Base-by-base conservation (phyloP, 2,329 filamentous ascomycete species). In the Penicillium sp. region DNA sequence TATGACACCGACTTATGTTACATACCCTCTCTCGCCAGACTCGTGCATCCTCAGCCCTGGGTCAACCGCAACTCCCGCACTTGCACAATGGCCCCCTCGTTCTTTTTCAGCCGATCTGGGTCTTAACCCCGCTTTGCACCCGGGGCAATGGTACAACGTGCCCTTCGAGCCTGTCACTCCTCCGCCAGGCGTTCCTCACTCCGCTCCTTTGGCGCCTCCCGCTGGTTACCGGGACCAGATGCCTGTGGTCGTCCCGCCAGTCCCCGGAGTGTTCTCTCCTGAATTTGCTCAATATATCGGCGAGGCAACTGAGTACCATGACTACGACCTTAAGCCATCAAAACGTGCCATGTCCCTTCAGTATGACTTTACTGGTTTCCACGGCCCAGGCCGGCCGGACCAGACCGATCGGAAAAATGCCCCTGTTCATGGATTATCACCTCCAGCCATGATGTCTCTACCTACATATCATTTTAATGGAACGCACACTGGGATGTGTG, bases 81-180 rank as follows among this genome's bases (percentile, higher is more conserved):
- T 32, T 41, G 48, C 29, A n/a, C 45, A 18, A 31, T 53, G 50
- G 53, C 27, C 43, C 2, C 20, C 45, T 25, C 53, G 50, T 14
- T 36, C 52, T 4, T 49, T 50, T 3, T 53, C 50, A 4, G 50
- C 50, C 14, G 56, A 59, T 25, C 35, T 58, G 21, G 49, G 47
- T 17, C 36, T 50, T 14, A 54, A 54, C 25, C 42, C 51, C 4
- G 27, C 36, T 20, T 21, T 56, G 29, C 40, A 49, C n/a, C 35
- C 51, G 4, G 28, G 53, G 16, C 55, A 57, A 15, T 64, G 60
- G 60, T 63, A 62, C 34, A 41, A 53, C 1, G 46, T 62, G 41
- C 47, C 59, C 26, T 51, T 59, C 16, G 59, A 59, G 17, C 42
- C 50, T 9, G 45, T 53, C 13, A 53, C 51, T 10, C 59, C 53